These are phyloP conservation scores for Neurospora pannonica DNA, from an alignment of 495 filamentous ascomycete species.

Conservation along the genomic window DNA sequence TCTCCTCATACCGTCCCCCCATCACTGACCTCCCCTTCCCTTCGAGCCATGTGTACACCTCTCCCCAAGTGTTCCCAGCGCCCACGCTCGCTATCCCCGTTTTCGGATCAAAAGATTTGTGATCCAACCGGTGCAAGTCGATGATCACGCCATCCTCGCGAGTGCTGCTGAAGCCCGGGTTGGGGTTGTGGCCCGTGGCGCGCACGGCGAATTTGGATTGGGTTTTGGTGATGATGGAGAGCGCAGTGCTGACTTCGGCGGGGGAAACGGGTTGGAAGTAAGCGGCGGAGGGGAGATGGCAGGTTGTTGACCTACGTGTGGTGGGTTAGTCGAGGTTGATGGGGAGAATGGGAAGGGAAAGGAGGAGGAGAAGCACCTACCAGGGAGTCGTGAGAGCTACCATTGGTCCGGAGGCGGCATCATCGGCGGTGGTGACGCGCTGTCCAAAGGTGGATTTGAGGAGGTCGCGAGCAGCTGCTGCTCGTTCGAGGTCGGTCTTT, in stretches of 20 bases:
- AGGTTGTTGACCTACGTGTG: background rate
- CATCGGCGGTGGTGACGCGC: background rate
- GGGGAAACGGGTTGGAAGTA: background rate
- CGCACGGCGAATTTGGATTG: background rate
- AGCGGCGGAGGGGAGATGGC: background rate
- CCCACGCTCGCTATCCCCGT: background rate
- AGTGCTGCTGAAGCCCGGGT: background rate
- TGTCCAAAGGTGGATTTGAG: background rate
- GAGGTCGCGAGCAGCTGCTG: background rate
- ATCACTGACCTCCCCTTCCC: slow-evolving; percentile 30
- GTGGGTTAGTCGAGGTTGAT: background rate
- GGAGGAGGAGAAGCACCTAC: background rate
- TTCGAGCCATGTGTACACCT: slow-evolving; percentile 40
- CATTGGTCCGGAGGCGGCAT: background rate
- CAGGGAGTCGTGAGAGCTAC: background rate
- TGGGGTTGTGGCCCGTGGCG: background rate
- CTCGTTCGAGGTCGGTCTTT: background rate
- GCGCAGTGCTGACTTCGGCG: background rate
- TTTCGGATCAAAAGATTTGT: background rate
- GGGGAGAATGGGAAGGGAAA: background rate
- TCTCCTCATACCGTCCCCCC: slow-evolving; percentile 43
- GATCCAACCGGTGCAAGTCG: background rate
- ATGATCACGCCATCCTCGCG: background rate
- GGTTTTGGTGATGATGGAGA: background rate
- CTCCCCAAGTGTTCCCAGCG: background rate